Base-by-base conservation (phyloP, 2,329 filamentous ascomycete genomes). In the Conoideocrella luteorostrata region DNA sequence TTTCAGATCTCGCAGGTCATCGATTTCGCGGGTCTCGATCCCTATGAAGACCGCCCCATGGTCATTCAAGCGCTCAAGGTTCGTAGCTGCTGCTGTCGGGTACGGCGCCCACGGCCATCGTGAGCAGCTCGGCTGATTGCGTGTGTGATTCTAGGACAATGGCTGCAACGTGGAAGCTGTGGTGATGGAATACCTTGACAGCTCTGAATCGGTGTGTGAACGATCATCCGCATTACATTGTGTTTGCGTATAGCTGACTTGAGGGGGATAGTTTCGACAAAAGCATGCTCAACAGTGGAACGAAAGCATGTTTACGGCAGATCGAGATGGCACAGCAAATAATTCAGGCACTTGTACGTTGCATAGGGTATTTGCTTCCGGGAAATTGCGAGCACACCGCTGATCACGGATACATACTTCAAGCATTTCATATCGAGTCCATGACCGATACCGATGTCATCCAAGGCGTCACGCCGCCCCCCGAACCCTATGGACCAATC, bases 341-440 rank as follows among this genome's bases (percentile, higher is more conserved):
- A 64, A 60, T 21, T 39, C 67, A 30, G 68, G 67, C 33, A 70
- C 71, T 48, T 68, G 74, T 76, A 55, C 51, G 69, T 37, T 35
- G n/a, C n/a, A n/a, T n/a, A n/a, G n/a, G n/a, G n/a, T n/a, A n/a
- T n/a, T n/a, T n/a, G n/a, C n/a, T n/a, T n/a, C n/a, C n/a, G n/a
- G n/a, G n/a, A n/a, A n/a, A n/a, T n/a, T n/a, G n/a, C n/a, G n/a
- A n/a, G n/a, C n/a, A n/a, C n/a, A n/a, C n/a, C n/a, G n/a, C n/a
- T n/a, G n/a, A n/a, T n/a, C n/a, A n/a, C n/a, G n/a, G n/a, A n/a
- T n/a, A n/a, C n/a, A n/a, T n/a, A n/a, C n/a, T n/a, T n/a, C n/a
- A n/a, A 73, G 75, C 74, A 13, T 82, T 80, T 55, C 71, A 74
- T 50, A 72, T 82, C 47, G 75, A 81, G 47, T 67, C 71, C 7